Evolutionary conservation across 179 eudicot genomes (phyloP).

Genomic region (Silene coronaria): DNA sequence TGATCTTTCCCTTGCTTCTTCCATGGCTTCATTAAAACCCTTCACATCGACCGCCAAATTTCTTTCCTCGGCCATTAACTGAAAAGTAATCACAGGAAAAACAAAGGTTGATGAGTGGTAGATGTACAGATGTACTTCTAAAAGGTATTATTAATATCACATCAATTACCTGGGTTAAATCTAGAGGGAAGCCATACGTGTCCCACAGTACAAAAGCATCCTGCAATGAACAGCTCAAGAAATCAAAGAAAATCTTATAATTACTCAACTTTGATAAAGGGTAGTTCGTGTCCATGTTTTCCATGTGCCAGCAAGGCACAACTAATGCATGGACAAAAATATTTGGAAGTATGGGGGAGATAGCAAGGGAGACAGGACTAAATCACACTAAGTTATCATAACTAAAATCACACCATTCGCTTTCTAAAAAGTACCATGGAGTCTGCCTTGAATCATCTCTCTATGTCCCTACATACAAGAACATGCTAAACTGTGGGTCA

Average conservation of each 20-base stretch:
- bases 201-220: constrained; percentile 98
- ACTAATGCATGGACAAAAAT: neutral
- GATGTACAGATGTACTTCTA: neutral
- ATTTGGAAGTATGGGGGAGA: neutral
- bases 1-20: constrained; percentile 87
- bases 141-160: neutral
- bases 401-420: neutral
- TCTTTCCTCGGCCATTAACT: constrained; percentile 98
- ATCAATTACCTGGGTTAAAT: constrained; percentile 78
- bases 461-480: neutral
- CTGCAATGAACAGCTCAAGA: constrained; percentile 38
- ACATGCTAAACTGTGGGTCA: neutral
- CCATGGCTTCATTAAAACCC: constrained; percentile 68
- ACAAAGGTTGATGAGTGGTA: neutral
- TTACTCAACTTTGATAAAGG: neutral
- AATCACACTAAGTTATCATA: neutral
- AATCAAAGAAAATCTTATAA: constrained; percentile 5
- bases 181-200: constrained; percentile 88
- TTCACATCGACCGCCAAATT: constrained; percentile 74
- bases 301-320: neutral
- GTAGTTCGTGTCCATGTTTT: neutral
- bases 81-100: constrained; percentile 17
- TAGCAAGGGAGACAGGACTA: neutral
- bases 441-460: neutral
- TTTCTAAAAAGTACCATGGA: neutral